Percentiles rank a stretch among this genome's conserved stretches.
Evolutionary conservation across 768 basidiomycete genomes (phyloP).

Genomic region (Boletus reticulatus): DNA sequence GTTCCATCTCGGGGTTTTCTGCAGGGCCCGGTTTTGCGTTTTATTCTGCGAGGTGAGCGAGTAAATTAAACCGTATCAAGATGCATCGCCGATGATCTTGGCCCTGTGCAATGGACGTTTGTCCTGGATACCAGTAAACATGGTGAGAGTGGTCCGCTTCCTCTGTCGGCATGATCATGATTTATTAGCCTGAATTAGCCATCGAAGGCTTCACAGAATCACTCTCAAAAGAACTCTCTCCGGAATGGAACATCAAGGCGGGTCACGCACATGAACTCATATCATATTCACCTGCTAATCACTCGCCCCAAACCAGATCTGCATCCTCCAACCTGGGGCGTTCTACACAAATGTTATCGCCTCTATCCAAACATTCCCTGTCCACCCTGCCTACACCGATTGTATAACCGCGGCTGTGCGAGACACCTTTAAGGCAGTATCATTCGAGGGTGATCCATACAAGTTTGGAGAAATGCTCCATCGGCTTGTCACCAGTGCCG

Average conservation of each 20-base stretch:
- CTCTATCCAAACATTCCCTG: background rate
- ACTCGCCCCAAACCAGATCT: constrained; percentile 1
- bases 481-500: background rate
- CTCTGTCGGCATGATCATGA: no score
- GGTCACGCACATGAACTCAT: background rate
- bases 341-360: constrained; percentile 13
- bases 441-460: constrained; percentile 9
- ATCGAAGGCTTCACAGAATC: constrained; percentile 11
- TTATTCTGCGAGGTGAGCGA: constrained; percentile 12
- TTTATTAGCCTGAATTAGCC: background rate
- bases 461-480: constrained; percentile 10
- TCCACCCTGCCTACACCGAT: constrained; percentile 9
- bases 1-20: constrained; percentile 5
- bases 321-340: constrained; percentile 16
- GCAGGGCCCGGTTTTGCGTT: constrained; percentile 4
- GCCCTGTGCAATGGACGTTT: background rate
- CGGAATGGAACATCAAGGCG: constrained; percentile 22
- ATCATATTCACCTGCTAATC: background rate
- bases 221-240: constrained; percentile 10
- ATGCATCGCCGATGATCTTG: background rate
- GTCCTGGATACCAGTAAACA: constrained; percentile 7
- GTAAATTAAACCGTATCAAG: no score
- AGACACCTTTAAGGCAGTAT: background rate
- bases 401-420: background rate
- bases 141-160: background rate